A percentile compares a stretch with the other conserved stretches of the same genome.
phyloP scores from a whole-genome alignment of 2,329 filamentous ascomycete species.

The Moelleriella libera region DNA sequence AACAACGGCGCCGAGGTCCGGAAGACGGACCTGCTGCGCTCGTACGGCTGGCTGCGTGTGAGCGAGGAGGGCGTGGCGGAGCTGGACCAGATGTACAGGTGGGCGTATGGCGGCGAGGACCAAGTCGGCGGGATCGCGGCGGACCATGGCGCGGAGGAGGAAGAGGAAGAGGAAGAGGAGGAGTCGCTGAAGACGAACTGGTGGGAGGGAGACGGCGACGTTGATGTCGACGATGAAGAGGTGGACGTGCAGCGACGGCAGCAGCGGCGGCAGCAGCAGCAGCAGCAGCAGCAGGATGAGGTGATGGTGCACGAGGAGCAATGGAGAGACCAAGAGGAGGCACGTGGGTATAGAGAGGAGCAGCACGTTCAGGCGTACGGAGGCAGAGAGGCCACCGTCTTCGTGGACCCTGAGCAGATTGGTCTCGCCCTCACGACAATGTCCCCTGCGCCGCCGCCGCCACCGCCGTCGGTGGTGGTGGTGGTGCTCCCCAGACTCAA shows the following conservation, averaged over 20 bases:
- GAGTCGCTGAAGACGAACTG: conserved; percentile 5
- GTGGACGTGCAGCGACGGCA: no score
- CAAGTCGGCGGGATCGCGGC: conserved; percentile 31
- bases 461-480: conserved; percentile 22
- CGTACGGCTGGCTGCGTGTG: conserved; percentile 44
- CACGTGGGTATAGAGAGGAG: conserved; percentile 7
- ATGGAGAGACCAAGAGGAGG: no score
- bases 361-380: no score
- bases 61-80: conserved; percentile 34
- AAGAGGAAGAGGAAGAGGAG: not conserved
- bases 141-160: conserved; percentile 10
- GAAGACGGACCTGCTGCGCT: conserved; percentile 35
- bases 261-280: no score
- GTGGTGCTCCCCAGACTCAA: conserved; percentile 2
- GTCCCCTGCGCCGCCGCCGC: conserved; percentile 12
- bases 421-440: conserved; percentile 12
- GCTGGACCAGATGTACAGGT: conserved; percentile 41
- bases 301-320: no score
- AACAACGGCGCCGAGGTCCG: conserved; percentile 33
- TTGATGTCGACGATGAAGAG: no score
- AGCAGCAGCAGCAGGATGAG: no score
- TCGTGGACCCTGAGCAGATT: conserved; percentile 5
- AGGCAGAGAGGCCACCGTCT: no score
- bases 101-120: conserved; percentile 37
- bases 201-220: no score